These are phyloP conservation scores for Chaetomiaceae sp. DNA, from an alignment of 2,329 filamentous ascomycete species.

Conservation along the genomic window DNA sequence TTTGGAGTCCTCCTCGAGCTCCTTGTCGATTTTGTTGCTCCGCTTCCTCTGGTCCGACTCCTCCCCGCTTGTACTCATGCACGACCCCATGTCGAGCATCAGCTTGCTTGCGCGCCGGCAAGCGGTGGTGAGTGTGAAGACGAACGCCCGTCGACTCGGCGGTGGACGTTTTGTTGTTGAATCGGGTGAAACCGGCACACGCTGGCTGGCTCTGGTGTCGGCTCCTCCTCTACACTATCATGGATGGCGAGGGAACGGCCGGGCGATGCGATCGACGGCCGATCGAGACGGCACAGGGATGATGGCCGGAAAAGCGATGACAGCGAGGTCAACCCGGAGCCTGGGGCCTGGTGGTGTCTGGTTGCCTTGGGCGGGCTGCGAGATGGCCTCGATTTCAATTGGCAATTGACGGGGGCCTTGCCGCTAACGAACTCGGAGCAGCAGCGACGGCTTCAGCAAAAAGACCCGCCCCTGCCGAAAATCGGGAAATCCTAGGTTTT, in stretches of 20 bases:
- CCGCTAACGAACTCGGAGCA: not conserved
- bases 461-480: slow-evolving; percentile 5
- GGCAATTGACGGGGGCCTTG: not conserved
- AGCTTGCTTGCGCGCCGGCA: slow-evolving; percentile 5
- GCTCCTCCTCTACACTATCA: not conserved
- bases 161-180: not conserved
- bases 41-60: slow-evolving; percentile 92
- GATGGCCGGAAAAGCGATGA: not conserved
- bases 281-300: not conserved
- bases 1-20: slow-evolving; percentile 89
- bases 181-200: slow-evolving; percentile 13
- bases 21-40: slow-evolving; percentile 92
- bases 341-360: not conserved
- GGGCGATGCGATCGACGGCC: not conserved
- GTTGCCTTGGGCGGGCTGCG: not conserved
- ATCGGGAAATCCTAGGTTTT: slow-evolving; percentile 2
- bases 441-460: not conserved
- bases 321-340: not conserved
- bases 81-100: slow-evolving; percentile 72
- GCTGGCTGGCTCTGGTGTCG: not conserved
- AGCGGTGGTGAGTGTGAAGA: not conserved
- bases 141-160: not conserved
- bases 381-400: slow-evolving; percentile 6
- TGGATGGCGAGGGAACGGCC: not conserved
- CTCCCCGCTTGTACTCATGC: slow-evolving; percentile 83